Evolutionary conservation across 164 flowering plant species (phyloP).

Genomic region (Akebia trifoliata): DNA sequence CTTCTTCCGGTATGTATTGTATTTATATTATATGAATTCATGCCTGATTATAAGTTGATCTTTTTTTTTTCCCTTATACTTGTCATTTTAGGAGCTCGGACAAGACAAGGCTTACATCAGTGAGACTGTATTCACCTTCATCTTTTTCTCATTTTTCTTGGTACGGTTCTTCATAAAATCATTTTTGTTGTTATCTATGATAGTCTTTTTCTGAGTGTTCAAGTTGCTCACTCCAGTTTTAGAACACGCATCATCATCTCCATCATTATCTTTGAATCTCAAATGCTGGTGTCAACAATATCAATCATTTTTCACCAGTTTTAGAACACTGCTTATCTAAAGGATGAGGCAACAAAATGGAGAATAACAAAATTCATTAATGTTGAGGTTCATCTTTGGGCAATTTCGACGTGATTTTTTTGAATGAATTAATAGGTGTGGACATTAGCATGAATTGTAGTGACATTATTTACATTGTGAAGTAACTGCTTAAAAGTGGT

Average conservation of each 20-base stretch:
- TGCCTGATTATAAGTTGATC: not conserved
- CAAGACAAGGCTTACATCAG: slow-evolving; percentile 84
- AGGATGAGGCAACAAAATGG: no score
- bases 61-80: slow-evolving; percentile 4
- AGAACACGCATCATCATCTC: no score
- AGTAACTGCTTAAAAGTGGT: not conserved
- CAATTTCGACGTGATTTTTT: no score
- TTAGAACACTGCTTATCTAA: no score
- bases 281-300: no score
- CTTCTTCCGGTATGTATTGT: slow-evolving; percentile 73
- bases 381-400: no score
- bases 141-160: slow-evolving; percentile 78
- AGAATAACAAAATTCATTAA: no score
- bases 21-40: not conserved
- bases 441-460: no score
- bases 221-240: not conserved
- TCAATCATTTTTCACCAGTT: no score
- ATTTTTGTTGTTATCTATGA: not conserved
- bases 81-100: slow-evolving; percentile 71
- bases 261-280: no score
- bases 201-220: not conserved
- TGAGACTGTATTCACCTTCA: slow-evolving; percentile 69
- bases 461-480: no score
- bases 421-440: no score
- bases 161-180: slow-evolving; percentile 38